Percentiles rank a stretch among this genome's conserved stretches.
These are phyloP conservation scores for Carex myosuroides DNA, from an alignment of 176 grass and related monocot genomes.

Conservation along the genomic window DNA sequence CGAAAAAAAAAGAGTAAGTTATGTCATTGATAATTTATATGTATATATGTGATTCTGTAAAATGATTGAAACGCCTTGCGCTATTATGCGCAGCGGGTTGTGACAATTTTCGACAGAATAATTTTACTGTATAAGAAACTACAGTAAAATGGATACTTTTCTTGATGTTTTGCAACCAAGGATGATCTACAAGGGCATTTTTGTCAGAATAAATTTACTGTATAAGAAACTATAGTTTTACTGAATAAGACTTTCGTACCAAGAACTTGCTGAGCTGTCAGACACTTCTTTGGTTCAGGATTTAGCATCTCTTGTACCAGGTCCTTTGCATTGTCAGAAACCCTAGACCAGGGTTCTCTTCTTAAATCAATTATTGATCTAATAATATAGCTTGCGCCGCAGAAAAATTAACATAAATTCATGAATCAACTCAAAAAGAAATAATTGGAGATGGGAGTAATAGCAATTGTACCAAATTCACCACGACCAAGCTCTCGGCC, in stretches of 20 bases:
- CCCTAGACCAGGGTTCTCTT: slow-evolving; percentile 83
- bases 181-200: too few species aligned
- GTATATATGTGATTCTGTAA: too few species aligned
- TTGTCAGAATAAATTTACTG: background rate
- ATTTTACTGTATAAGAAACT: too few species aligned
- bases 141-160: too few species aligned
- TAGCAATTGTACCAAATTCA: slow-evolving; percentile 42
- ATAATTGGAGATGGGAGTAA: background rate
- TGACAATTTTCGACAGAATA: too few species aligned
- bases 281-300: background rate
- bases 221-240: background rate
- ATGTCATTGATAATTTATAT: too few species aligned
- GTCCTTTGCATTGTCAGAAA: slow-evolving; percentile 80
- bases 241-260: slow-evolving; percentile 39
- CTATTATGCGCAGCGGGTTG: too few species aligned
- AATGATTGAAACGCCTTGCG: too few species aligned
- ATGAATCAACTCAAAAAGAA: background rate
- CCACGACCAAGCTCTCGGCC: slow-evolving; percentile 71
- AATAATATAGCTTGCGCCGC: slow-evolving; percentile 67
- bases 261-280: slow-evolving; percentile 59
- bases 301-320: slow-evolving; percentile 73
- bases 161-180: too few species aligned
- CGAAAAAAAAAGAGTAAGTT: too few species aligned
- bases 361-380: slow-evolving; percentile 72
- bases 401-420: slow-evolving; percentile 5